Conservation (phyloP, 768 basidiomycete species). For the Serendipita sp. region DNA sequence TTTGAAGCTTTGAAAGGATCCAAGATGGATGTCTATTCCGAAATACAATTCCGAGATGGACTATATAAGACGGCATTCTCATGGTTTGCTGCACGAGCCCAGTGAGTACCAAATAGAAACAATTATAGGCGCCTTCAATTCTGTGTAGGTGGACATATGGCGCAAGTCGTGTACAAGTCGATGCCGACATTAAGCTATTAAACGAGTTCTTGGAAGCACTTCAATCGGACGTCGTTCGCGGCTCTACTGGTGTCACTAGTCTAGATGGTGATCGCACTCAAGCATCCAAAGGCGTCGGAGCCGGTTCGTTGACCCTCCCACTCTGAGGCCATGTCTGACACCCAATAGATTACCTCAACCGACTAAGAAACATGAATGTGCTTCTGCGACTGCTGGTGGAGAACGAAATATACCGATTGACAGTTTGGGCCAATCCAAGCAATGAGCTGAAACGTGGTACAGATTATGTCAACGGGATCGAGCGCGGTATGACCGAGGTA, state of each 20-base stretch:
- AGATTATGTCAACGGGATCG: constrained; percentile 40
- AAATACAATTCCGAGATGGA: constrained; percentile 53
- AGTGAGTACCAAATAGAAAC: constrained; percentile 36
- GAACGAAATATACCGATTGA: constrained; percentile 74
- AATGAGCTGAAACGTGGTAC: constrained; percentile 55
- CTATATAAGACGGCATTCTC: constrained; percentile 69
- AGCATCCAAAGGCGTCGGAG: constrained; percentile 32
- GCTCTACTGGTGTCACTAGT: constrained; percentile 20
- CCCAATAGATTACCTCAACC: constrained; percentile 35
- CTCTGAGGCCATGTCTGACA: constrained; percentile 7
- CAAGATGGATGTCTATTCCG: constrained; percentile 65
- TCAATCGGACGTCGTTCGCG: constrained; percentile 54
- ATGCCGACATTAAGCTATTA: constrained; percentile 74
- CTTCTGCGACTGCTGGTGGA: constrained; percentile 76
- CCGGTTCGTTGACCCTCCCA: neutral
- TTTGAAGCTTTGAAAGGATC: constrained; percentile 86
- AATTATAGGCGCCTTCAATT: neutral
- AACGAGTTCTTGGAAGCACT: constrained; percentile 70
- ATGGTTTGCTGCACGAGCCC: constrained; percentile 89
- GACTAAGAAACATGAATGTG: constrained; percentile 50
- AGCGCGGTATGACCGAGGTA: constrained; percentile 51
- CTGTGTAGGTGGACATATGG: constrained; percentile 79
- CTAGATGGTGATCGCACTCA: constrained; percentile 31
- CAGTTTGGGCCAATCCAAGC: constrained; percentile 80
- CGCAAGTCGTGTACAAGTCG: constrained; percentile 80